Evolutionary conservation across 139 green algal species (phyloP), one percentile per base, ranked within the genome.

Genomic region (Micractinium conductrix): DNA sequence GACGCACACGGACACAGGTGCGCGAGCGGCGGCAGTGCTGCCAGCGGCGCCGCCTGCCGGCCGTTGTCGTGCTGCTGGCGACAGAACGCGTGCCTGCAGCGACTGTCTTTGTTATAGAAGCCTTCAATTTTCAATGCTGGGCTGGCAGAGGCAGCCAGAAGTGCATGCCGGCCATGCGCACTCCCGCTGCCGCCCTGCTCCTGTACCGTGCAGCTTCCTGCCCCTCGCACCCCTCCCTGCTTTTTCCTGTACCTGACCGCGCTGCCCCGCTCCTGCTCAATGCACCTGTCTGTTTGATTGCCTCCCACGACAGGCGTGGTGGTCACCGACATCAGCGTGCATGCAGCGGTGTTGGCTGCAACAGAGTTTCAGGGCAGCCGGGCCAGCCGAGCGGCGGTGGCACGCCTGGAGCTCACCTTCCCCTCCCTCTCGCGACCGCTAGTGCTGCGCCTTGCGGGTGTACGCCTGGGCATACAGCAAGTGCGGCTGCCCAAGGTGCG

Each of bases 391-490:
- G 40, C 86, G 9, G 42, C 65, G 4, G 83, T 92, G 17, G 69
- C 60, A 26, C 45, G 53, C 4, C 7, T 84, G 9, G 73, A 89
- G n/a, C 17, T 93, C 28, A 38, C 78, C 17, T 63, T 93, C 30
- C 88, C 89, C 21, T 86, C 79, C 1, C 76, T 81, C 33, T 70
- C 44, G 3, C 79, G 67, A 0, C 88, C 89, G 33, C 40, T 92
- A 28, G 33, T 68, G 19, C 37, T 93, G 2, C 43, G 48, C 2
- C 1, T 86, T 0, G 24, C 19, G 6, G 83, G 88, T 0, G 24
- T 92, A 7, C 45, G 62, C 33, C 45, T 86, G 2, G 65, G 84
- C 45, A 71, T 93, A 58, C 74, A 86, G 73, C 89, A 93, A 78
- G 75, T 87, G 9, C 67, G 63, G 33, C 58, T 93, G 58, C 89